Evolutionary conservation across 1,139 yeast species (phyloP), one percentile per base, ranked within the genome.

Genomic region (Blastobotrys ciferrii): DNA sequence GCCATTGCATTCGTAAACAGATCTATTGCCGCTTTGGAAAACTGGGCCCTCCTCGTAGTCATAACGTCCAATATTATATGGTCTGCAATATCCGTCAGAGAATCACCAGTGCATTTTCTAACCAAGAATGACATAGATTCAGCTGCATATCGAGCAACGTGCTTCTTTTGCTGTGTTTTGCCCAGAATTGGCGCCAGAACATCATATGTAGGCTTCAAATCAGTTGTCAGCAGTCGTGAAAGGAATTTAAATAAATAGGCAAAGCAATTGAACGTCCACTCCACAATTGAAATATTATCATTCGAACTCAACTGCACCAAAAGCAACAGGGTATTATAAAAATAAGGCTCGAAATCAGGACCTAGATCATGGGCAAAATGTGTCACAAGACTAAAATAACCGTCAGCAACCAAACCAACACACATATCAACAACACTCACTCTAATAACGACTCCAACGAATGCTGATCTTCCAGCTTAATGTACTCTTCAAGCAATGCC

Each of bases 361-460:
- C 98, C 98, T 55, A 92, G 71, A 70, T 92, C 98, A 60, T 88
- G 97, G 41, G 91, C 83, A 59, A 94, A 85, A 63, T 89, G 95
- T 0, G 95, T 78, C 38, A 88, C 66, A 43, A 89, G 71, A 62
- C 68, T 64, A 41, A 6, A 15, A 17, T 15, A n/a, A 38, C 20
- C 20, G 31, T 37, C 36, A 19, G 33, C 25, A 25, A 6, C 30
- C 37, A 23, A 19, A 12, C 31, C 35, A 23, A 12, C 2, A 9
- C 18, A 33, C 23, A 30, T 14, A 4, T 15, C 15, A 28, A 46
- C 4, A 30, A 32, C 17, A 62, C 67, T 45, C 59, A 64, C 67
- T 92, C 98, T 41, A 89, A 67, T 37, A 88, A 65, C 3, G 98
- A 92, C 64, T 91, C 95, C 44, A 87, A 69, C 0, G 96, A 82